Percentiles rank a stretch among this genome's conserved stretches.
Conservation (phyloP, 164 flowering plant genomes). For the Piper betle region DNA sequence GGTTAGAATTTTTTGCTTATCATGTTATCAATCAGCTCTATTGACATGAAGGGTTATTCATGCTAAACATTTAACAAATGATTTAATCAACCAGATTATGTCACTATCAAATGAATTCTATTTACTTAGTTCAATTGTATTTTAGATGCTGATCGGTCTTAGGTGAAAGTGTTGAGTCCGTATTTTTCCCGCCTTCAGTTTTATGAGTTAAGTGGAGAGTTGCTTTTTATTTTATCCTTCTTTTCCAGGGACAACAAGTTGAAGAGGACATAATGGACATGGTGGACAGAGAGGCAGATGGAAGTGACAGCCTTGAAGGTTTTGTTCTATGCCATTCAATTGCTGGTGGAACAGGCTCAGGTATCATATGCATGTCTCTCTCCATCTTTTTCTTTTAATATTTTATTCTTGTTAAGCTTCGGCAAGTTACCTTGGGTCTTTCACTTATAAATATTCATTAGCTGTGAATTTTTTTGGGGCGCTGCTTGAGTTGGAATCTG, state of each 20-base stretch:
- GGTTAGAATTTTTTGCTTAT: conserved; percentile 10
- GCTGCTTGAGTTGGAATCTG: no score
- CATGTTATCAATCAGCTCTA: not conserved
- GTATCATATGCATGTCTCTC: conserved; percentile 16
- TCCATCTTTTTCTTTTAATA: not conserved
- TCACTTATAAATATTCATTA: no score
- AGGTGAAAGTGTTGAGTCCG: no score
- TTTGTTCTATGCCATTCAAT: conserved; percentile 97
- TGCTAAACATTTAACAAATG: no score
- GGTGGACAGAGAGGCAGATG: conserved; percentile 99
- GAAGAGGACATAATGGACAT: conserved; percentile 99
- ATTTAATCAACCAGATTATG: not conserved
- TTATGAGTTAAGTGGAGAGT: not conserved
- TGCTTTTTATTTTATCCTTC: not conserved
- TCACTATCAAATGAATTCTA: not conserved
- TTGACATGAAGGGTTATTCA: no score
- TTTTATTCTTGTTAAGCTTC: no score
- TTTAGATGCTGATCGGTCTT: not conserved
- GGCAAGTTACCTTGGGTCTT: no score
- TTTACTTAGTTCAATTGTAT: not conserved
- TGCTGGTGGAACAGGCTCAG: conserved; percentile 99
- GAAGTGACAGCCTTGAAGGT: conserved; percentile 99
- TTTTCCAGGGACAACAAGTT: conserved; percentile 71
- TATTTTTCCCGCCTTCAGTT: not conserved
- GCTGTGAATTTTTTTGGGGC: no score